Evolutionary conservation across 202 grass and related monocot species (phyloP), one percentile per base, ranked within the genome.

Genomic region (Eragrostis tef): DNA sequence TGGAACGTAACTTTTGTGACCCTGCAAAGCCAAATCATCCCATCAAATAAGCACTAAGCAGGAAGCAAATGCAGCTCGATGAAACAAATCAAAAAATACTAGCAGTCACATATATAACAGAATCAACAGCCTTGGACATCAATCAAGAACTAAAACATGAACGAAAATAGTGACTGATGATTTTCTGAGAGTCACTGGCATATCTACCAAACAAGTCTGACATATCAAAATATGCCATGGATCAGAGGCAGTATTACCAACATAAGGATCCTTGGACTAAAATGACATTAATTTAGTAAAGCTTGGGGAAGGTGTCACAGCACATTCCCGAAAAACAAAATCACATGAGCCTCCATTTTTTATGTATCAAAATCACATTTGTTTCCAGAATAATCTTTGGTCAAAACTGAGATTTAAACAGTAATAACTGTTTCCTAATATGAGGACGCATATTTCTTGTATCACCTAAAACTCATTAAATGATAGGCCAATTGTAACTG

Each of bases 1-100:
- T 47, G 97, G 97, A 42, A 99, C 91, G 63, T 99, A 99, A 80
- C 97, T 99, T 88, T 99, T 99, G 79, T 96, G 97, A 24, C 67
- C 67, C 66, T 68, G 24, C 65, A 85, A 77, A 71, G 29, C 51
- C 49, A 81, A 65, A 89, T 45, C 48, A 77, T 57, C 6, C 2
- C 29, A 50, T 79, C 71, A 77, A 85, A 54, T 11, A 64, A 80
- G 68, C 17, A 64, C 13, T 20, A 61, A 27, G 20, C 2, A 59
- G 31, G n/a, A 73, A 79, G 64, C 9, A 56, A 41, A 68, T 52
- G 51, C 17, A 61, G 22, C 1, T 45, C 45, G 20, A 60, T 46
- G 11, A 79, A 9, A 27, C 58, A 26, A 27, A 61, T 9, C 57
- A 39, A 39, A 2, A 39, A 39, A 39, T 60, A n/a, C 21, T 26